Conservation (phyloP, 1,139 yeast genomes). For the Candida sp. region DNA sequence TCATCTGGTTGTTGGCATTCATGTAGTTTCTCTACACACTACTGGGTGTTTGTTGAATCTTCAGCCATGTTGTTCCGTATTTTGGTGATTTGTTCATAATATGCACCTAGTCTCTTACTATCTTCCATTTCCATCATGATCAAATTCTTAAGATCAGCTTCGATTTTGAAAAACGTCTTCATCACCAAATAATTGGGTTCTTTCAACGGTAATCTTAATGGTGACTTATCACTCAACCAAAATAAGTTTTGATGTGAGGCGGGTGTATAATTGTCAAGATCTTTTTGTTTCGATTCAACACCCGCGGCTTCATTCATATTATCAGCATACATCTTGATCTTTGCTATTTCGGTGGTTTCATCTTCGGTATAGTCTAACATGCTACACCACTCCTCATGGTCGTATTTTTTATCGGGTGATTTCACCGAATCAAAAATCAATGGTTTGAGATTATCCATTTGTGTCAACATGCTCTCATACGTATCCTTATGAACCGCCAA, state of each 20-base stretch:
- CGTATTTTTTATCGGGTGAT: conserved; percentile 27
- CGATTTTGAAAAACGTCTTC: conserved; percentile 32
- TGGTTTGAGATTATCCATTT: conserved; percentile 21
- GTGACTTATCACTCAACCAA: conserved; percentile 64
- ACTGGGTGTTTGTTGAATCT: neutral
- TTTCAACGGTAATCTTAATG: conserved; percentile 60
- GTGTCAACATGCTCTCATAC: conserved; percentile 15
- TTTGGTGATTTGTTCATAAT: neutral
- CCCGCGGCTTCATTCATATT: conserved; percentile 3
- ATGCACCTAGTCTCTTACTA: conserved; percentile 3
- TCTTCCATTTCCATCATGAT: conserved; percentile 14
- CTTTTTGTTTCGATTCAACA: conserved; percentile 3
- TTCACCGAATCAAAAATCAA: conserved; percentile 30
- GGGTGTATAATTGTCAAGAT: neutral
- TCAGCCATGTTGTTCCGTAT: neutral
- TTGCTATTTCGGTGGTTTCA: conserved; percentile 1
- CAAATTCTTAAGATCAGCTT: conserved; percentile 16
- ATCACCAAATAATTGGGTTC: conserved; percentile 64
- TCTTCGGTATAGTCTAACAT: conserved; percentile 14
- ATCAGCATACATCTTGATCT: neutral
- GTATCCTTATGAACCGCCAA: conserved; percentile 10
- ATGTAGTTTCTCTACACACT: neutral
- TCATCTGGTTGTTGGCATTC: neutral
- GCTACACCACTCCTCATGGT: conserved; percentile 29
- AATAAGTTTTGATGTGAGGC: conserved; percentile 7